Evolutionary conservation across 2,329 filamentous ascomycete genomes (phyloP).

Genomic region (Ilyonectria destructans): DNA sequence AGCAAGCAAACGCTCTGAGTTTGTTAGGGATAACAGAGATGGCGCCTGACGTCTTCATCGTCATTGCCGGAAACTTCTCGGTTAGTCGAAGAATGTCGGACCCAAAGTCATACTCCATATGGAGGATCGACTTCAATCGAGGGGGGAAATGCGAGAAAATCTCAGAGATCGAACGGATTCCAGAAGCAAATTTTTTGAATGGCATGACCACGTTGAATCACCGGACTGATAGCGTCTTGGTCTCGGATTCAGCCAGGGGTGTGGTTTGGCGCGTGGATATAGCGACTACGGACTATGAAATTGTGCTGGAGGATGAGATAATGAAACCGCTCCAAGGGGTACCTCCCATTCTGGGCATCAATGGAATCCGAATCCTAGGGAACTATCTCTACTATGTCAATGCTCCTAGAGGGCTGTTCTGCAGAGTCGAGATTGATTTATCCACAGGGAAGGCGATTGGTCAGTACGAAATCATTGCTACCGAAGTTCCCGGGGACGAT

Average conservation of each 20-base stretch:
- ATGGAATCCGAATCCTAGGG: slow-evolving; percentile 7
- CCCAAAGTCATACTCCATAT: slow-evolving; percentile 3
- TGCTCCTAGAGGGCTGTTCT: slow-evolving; percentile 7
- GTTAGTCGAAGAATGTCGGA: slow-evolving; percentile 4
- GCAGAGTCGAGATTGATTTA: background rate
- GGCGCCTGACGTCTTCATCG: slow-evolving; percentile 3
- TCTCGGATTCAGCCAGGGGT: background rate
- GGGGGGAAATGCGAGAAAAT: slow-evolving; percentile 4
- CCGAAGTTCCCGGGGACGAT: background rate
- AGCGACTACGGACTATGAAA: background rate
- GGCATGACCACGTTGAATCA: slow-evolving; percentile 1
- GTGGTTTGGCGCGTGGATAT: slow-evolving; percentile 1
- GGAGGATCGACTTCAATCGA: background rate
- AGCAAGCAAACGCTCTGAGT: slow-evolving; percentile 2
- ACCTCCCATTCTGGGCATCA: slow-evolving; percentile 6
- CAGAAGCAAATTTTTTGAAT: slow-evolving; percentile 2
- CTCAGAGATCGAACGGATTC: slow-evolving; percentile 2
- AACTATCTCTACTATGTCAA: slow-evolving; percentile 16
- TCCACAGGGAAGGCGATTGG: background rate
- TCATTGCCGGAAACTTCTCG: slow-evolving; percentile 4
- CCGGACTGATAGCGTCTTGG: background rate
- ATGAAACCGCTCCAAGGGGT: slow-evolving; percentile 6
- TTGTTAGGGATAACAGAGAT: slow-evolving; percentile 5
- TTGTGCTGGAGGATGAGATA: slow-evolving; percentile 1
- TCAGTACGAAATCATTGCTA: background rate